These are phyloP conservation scores for Papiliotrema nemorosa DNA, from an alignment of 1,284 basidiomycete genomes.

Conservation along the genomic window DNA sequence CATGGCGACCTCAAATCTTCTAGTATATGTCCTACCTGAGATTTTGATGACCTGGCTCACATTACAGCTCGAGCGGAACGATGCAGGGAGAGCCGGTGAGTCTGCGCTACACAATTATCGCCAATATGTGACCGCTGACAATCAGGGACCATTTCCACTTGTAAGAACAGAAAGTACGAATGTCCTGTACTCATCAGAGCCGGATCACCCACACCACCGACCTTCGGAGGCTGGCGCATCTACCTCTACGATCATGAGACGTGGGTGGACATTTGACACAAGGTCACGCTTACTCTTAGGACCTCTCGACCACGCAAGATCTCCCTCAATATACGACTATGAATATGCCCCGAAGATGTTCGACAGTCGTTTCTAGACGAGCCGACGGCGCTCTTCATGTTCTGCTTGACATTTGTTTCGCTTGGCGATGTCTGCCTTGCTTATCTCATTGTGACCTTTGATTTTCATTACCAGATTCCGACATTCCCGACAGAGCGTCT, in stretches of 20 bases:
- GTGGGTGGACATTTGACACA: not conserved
- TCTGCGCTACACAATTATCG: not conserved
- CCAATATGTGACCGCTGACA: not conserved
- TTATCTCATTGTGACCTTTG: not conserved
- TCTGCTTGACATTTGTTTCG: not conserved
- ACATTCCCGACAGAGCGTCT: no score
- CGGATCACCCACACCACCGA: slow-evolving; percentile 1
- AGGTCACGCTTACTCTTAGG: not conserved
- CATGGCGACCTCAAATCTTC: slow-evolving; percentile 48
- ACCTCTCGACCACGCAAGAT: not conserved
- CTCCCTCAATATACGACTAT: slow-evolving; percentile 7
- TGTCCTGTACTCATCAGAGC: no score
- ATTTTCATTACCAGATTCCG: not conserved
- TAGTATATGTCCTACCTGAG: slow-evolving; percentile 22
- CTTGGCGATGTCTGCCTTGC: slow-evolving; percentile 4
- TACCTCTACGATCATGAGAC: not conserved
- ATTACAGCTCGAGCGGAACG: slow-evolving; percentile 31
- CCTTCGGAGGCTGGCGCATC: not conserved
- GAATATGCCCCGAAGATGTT: slow-evolving; percentile 7
- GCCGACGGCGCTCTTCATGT: not conserved
- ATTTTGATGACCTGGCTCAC: not conserved
- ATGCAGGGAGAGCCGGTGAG: slow-evolving; percentile 36
- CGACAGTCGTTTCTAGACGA: slow-evolving; percentile 4
- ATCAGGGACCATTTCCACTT: slow-evolving; percentile 6
- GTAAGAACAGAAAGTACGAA: not conserved